A percentile compares a stretch with the other conserved stretches of the same genome.
Evolutionary conservation across 2,329 filamentous ascomycete genomes (phyloP).

Genomic region (Didymella exigua): DNA sequence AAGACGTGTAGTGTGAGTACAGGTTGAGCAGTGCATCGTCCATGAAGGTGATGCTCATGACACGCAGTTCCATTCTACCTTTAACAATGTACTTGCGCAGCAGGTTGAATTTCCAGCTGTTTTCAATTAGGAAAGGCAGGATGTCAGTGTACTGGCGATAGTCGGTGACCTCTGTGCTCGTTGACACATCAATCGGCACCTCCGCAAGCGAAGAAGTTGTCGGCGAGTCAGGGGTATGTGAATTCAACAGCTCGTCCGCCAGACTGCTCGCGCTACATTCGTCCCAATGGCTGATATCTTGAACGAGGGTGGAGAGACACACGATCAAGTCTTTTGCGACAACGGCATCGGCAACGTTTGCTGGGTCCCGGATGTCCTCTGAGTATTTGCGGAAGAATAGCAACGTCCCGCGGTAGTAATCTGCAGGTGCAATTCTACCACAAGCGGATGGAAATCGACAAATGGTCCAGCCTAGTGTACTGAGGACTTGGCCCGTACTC

Average conservation of each 20-base stretch:
- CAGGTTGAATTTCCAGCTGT: slow-evolving; percentile 72
- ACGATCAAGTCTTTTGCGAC: slow-evolving; percentile 35
- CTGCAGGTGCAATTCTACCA: slow-evolving; percentile 19
- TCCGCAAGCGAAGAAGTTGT: slow-evolving; percentile 19
- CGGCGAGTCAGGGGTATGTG: slow-evolving; percentile 31
- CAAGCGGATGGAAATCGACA: slow-evolving; percentile 15
- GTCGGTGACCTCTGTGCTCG: slow-evolving; percentile 4
- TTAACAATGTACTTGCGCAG: slow-evolving; percentile 77
- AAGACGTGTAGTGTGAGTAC: slow-evolving; percentile 56
- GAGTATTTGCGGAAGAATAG: slow-evolving; percentile 39
- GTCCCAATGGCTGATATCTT: slow-evolving; percentile 38
- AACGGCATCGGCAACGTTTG: slow-evolving; percentile 33
- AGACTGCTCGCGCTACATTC: slow-evolving; percentile 30
- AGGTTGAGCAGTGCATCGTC: slow-evolving; percentile 70
- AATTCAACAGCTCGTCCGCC: slow-evolving; percentile 33
- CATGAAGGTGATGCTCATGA: slow-evolving; percentile 77
- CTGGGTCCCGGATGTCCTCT: slow-evolving; percentile 35
- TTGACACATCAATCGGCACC: not conserved
- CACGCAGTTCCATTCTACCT: slow-evolving; percentile 87
- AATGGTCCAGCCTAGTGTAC: slow-evolving; percentile 32
- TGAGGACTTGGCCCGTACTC: slow-evolving; percentile 26
- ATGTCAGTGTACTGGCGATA: slow-evolving; percentile 39
- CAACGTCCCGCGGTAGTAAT: slow-evolving; percentile 30
- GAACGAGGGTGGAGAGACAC: slow-evolving; percentile 28
- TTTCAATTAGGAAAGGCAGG: slow-evolving; percentile 59